Base-by-base conservation (phyloP, 192 early-diverging fungal genomes). In the Lunasporangiospora selenospora region DNA sequence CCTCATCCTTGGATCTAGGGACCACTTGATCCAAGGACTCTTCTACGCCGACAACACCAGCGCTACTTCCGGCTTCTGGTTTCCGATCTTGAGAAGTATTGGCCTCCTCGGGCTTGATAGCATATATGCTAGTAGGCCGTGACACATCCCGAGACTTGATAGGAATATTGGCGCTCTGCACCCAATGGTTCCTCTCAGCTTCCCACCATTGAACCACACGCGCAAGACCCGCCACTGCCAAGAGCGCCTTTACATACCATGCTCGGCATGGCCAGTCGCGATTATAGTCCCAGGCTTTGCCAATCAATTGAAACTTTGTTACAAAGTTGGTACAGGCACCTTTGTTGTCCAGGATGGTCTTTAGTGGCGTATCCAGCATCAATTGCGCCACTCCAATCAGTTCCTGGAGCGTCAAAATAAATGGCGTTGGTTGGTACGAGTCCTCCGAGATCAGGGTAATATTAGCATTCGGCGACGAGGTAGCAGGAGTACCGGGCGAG, bases 201-300 rank as follows among this genome's bases (percentile, higher is more conserved):
- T 93, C 89, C 78, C 92, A 83, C 77, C 87, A 87, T 63, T 93
- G 89, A 2, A 94, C 83, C 19, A 93, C 77, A 33, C 93, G 78
- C 15, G 89, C 91, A 18, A 94, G 79, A 12, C 80, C 83, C 16
- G 90, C 88, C 63, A 94, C 89, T 15, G 83, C 85, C 40, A 93
- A 77, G 30, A 94, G 58, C 2, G 92, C 63, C 31, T 87, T 75
- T 3, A 92, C 83, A 84, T 78, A 81, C 83, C 80, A 69, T 50
- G 77, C 64, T 47, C 80, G 62, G 36, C 84, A 85, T 2, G 85
- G 83, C 87, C 90, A 90, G 10, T 83, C 81, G 3, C 84, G 78
- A 44, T 92, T 87, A 18, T 66, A 37, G 43, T 83, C 77, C 91
- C 92, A 93, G 19, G 63, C 78, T 15, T 73, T 64, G 21, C 90